A percentile compares a stretch with the other conserved stretches of the same genome.
These are phyloP conservation scores for Pichia rugopelliculosa DNA, from an alignment of 805 yeast species.

Conservation along the genomic window DNA sequence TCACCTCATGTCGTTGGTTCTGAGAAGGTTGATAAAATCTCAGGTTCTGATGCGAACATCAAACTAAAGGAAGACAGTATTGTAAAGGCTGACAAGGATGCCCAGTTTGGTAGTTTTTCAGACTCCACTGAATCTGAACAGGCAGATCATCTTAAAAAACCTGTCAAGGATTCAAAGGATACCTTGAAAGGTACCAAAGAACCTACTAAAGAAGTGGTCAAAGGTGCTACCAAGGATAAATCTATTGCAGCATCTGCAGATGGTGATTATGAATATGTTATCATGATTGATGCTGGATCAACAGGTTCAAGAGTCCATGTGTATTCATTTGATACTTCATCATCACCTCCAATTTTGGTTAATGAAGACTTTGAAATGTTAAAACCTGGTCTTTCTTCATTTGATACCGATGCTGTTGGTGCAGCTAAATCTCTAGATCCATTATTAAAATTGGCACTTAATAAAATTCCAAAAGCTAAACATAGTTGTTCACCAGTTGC, in stretches of 20 bases:
- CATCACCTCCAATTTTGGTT: slow-evolving; percentile 72
- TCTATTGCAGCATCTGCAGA: background rate
- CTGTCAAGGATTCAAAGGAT: background rate
- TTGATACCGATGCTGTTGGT: slow-evolving; percentile 66
- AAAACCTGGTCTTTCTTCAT: slow-evolving; percentile 87
- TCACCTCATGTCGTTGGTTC: slow-evolving; percentile 2
- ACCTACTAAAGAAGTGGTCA: background rate
- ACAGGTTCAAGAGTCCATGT: slow-evolving; percentile 95
- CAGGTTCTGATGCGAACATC: slow-evolving; percentile 13
- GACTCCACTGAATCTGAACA: background rate
- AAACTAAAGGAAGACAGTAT: slow-evolving; percentile 9
- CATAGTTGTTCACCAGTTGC: slow-evolving; percentile 88
- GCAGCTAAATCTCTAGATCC: slow-evolving; percentile 92
- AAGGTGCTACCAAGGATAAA: background rate
- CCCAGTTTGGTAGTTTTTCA: background rate
- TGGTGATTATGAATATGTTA: slow-evolving; percentile 54
- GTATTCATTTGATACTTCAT: slow-evolving; percentile 83
- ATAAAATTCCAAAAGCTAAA: slow-evolving; percentile 63
- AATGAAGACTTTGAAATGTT: slow-evolving; percentile 81
- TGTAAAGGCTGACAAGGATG: slow-evolving; percentile 4
- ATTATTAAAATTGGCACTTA: slow-evolving; percentile 66
- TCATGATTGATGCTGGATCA: slow-evolving; percentile 97
- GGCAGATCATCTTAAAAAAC: background rate
- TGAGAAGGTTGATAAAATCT: slow-evolving; percentile 6
- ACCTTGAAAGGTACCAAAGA: background rate